phyloP scores from a whole-genome alignment of 805 yeast species.

The Lipomyces chichibuensis region DNA sequence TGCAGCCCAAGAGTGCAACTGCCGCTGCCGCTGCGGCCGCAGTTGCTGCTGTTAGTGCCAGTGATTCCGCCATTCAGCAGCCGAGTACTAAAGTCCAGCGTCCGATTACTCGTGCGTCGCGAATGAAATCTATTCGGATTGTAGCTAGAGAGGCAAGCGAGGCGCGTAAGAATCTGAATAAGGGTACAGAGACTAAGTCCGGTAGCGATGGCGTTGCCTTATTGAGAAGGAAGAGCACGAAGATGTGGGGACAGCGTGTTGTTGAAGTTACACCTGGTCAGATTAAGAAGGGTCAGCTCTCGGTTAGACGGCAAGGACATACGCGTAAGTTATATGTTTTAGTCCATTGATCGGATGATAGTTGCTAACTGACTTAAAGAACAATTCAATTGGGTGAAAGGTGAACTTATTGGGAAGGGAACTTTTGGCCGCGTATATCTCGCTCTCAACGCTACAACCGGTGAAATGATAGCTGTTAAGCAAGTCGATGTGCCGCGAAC shows the following conservation, averaged over 20 bases:
- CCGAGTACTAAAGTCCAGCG: slow-evolving; percentile 33
- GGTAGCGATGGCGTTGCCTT: slow-evolving; percentile 39
- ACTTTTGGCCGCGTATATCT: slow-evolving; percentile 93
- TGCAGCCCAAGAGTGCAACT: slow-evolving; percentile 15
- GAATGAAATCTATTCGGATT: slow-evolving; percentile 89
- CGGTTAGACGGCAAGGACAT: slow-evolving; percentile 51
- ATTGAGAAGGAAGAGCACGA: slow-evolving; percentile 79
- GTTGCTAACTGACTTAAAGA: slow-evolving; percentile 49
- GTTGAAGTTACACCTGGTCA: slow-evolving; percentile 79
- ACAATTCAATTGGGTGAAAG: slow-evolving; percentile 97
- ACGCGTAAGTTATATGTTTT: slow-evolving; percentile 57
- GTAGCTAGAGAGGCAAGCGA: slow-evolving; percentile 90
- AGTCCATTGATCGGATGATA: slow-evolving; percentile 34
- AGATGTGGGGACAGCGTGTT: slow-evolving; percentile 96
- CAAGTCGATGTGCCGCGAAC: slow-evolving; percentile 74
- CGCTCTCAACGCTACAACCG: slow-evolving; percentile 92
- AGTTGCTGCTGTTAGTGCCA: neutral
- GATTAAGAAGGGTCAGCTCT: slow-evolving; percentile 26
- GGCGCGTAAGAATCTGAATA: slow-evolving; percentile 52
- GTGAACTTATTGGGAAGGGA: slow-evolving; percentile 95
- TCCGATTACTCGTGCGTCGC: slow-evolving; percentile 44
- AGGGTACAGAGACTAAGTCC: slow-evolving; percentile 3
- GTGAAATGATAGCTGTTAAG: slow-evolving; percentile 98
- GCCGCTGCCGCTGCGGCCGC: slow-evolving; percentile 15
- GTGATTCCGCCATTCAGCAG: neutral